Conservation (phyloP, 495 filamentous ascomycete species). For the Penicillium longicatenatum region DNA sequence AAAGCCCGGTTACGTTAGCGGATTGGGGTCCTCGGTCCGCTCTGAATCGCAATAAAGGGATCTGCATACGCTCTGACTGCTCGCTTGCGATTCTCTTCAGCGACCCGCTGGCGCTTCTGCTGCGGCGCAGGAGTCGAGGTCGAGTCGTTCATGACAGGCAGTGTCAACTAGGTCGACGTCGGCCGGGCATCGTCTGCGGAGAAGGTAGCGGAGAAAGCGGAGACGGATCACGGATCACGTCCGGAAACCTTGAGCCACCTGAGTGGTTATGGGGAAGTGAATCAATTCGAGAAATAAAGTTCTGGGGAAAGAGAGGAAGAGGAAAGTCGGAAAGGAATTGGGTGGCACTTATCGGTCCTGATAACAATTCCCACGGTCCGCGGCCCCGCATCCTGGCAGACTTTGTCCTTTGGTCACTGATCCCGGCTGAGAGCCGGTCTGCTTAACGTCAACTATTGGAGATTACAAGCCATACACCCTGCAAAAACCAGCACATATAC, state of each 20-base stretch:
- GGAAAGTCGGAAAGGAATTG: conserved; percentile 2
- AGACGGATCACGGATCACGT: background rate
- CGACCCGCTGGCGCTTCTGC: conserved; percentile 49
- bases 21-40: background rate
- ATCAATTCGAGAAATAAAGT: conserved; percentile 1
- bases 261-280: background rate
- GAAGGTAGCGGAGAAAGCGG: conserved; percentile 15
- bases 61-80: conserved; percentile 46
- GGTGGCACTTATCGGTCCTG: conserved; percentile 17
- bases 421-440: background rate
- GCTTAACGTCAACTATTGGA: background rate
- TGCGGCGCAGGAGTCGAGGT: conserved; percentile 31
- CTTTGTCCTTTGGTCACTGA: background rate
- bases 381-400: conserved; percentile 27
- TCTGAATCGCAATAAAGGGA: background rate
- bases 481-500: no score
- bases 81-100: conserved; percentile 53
- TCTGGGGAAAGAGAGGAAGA: conserved; percentile 5
- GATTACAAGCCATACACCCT: no score
- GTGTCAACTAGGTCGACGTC: conserved; percentile 25
- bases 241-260: background rate
- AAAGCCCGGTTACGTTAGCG: conserved; percentile 14
- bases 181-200: conserved; percentile 32
- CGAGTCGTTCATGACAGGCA: conserved; percentile 31
- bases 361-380: conserved; percentile 14